Conservation (phyloP, 164 flowering plant species). For the Paratinospora sagittata region DNA sequence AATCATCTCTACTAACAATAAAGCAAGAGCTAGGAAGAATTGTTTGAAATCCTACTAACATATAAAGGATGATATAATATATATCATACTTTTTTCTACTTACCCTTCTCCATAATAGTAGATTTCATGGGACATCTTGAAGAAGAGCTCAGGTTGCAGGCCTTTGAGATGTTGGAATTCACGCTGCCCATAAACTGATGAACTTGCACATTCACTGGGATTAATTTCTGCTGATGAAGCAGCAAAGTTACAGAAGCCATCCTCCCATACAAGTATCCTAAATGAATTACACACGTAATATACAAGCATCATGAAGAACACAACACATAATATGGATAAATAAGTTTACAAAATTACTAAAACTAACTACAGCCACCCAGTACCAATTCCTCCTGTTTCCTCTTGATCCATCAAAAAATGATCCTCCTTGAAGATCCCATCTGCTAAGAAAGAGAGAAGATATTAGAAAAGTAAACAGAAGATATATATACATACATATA, state of each 20-base stretch:
- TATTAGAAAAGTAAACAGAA: neutral
- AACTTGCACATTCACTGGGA: slow-evolving; percentile 31
- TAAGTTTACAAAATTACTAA: neutral
- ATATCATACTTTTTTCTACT: neutral
- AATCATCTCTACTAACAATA: no score
- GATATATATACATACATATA: neutral
- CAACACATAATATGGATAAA: neutral
- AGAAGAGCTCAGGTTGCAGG: slow-evolving; percentile 89
- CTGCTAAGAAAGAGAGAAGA: slow-evolving; percentile 26
- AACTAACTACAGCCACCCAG: neutral
- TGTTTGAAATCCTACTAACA: neutral
- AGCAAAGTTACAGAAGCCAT: slow-evolving; percentile 94
- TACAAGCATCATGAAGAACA: neutral
- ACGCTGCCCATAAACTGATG: slow-evolving; percentile 36
- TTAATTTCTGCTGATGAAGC: slow-evolving; percentile 57
- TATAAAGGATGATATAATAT: neutral
- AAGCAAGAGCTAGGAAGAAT: no score
- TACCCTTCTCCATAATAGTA: slow-evolving; percentile 99
- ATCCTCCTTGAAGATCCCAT: slow-evolving; percentile 88
- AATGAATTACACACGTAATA: neutral
- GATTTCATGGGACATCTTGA: slow-evolving; percentile 99
- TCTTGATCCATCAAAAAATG: slow-evolving; percentile 76
- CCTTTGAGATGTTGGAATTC: slow-evolving; percentile 67
- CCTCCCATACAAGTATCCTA: slow-evolving; percentile 98
- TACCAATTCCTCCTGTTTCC: slow-evolving; percentile 98